Conservation (phyloP, 164 flowering plant species). For the Taxillus chinensis region DNA sequence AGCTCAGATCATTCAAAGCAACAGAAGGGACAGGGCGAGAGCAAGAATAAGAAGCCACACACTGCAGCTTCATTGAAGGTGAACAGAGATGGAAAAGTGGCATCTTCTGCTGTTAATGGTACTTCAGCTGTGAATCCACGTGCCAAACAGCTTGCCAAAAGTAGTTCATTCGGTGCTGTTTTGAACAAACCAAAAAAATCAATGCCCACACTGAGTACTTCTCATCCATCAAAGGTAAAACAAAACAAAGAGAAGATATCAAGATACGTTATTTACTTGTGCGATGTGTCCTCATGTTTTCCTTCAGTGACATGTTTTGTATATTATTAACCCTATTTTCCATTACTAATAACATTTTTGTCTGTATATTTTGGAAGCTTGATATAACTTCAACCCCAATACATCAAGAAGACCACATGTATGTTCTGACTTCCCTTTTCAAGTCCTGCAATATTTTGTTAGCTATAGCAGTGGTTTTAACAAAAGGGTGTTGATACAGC, state of each 20-base stretch:
- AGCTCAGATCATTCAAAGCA: conserved; percentile 18
- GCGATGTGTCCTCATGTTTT: neutral
- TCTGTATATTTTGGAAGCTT: conserved; percentile 26
- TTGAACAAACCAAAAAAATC: conserved; percentile 15
- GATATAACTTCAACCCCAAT: conserved; percentile 18
- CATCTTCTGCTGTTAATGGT: conserved; percentile 28
- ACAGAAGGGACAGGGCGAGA: conserved; percentile 25
- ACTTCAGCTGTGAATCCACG: conserved; percentile 20
- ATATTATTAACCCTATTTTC: conserved; percentile 1
- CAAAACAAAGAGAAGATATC: no score
- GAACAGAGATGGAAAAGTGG: conserved; percentile 35
- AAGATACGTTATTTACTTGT: neutral
- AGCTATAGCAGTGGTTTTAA: no score
- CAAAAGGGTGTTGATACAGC: no score
- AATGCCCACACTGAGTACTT: conserved; percentile 13
- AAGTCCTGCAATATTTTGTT: no score
- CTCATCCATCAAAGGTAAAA: conserved; percentile 13
- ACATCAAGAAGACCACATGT: conserved; percentile 38
- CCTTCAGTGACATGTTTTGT: neutral
- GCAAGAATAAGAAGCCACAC: conserved; percentile 37
- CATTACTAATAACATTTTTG: neutral
- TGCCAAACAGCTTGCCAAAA: conserved; percentile 30
- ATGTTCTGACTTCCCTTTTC: conserved; percentile 21
- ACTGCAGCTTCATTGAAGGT: conserved; percentile 24
- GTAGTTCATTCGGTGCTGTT: conserved; percentile 28